Evolutionary conservation across 805 yeast genomes (phyloP).

Genomic region (Saccharomycopsis sp.): DNA sequence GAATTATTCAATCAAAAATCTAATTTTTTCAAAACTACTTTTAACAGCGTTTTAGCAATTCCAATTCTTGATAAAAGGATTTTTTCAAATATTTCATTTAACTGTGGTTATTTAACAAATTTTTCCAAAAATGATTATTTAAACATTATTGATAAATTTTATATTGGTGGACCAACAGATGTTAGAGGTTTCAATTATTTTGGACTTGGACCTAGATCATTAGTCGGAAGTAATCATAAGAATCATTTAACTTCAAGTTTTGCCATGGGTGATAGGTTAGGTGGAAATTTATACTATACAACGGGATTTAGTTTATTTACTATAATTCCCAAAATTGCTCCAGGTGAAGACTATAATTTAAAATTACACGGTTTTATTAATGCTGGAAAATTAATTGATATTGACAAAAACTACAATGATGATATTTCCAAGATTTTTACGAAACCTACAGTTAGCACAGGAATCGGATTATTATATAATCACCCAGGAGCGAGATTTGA

Average conservation of each 20-base stretch:
- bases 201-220: slow-evolving; percentile 51
- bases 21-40: slow-evolving; percentile 20
- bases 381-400: slow-evolving; percentile 48
- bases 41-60: slow-evolving; percentile 3
- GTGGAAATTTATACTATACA: slow-evolving; percentile 55
- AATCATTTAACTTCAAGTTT: slow-evolving; percentile 1
- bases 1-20: slow-evolving; percentile 20
- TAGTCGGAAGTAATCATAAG: slow-evolving; percentile 1
- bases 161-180: slow-evolving; percentile 69
- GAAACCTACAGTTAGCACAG: slow-evolving; percentile 42
- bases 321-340: slow-evolving; percentile 42
- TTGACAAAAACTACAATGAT: slow-evolving; percentile 21
- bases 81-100: slow-evolving; percentile 39
- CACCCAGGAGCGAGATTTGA: slow-evolving; percentile 63
- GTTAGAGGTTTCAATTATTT: slow-evolving; percentile 60
- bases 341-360: slow-evolving; percentile 33
- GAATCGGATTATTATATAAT: slow-evolving; percentile 49
- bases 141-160: slow-evolving; percentile 71
- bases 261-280: slow-evolving; percentile 38
- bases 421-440: slow-evolving; percentile 19
- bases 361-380: slow-evolving; percentile 54
- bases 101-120: slow-evolving; percentile 47
- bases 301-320: slow-evolving; percentile 49
- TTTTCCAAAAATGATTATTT: slow-evolving; percentile 20
- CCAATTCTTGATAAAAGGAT: slow-evolving; percentile 24